Conservation (phyloP, 257 asterid species). For the Schizonepeta tenuifolia region DNA sequence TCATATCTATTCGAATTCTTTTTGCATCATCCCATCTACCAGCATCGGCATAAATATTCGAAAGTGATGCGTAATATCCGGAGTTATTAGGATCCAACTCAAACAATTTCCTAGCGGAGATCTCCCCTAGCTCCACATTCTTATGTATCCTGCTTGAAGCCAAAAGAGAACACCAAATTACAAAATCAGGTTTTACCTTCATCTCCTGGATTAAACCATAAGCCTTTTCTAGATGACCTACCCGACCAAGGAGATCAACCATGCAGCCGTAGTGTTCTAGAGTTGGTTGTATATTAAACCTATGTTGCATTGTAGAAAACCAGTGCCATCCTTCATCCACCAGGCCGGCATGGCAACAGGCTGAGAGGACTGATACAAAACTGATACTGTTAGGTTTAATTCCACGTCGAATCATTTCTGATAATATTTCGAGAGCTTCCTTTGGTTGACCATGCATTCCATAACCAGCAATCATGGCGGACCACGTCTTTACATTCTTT, state of each 20-base stretch:
- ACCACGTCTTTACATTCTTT: constrained; percentile 89
- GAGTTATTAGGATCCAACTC: constrained; percentile 79
- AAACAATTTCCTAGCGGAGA: constrained; percentile 70
- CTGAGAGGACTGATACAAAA: constrained; percentile 84
- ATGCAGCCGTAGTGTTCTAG: constrained; percentile 93
- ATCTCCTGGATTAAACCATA: constrained; percentile 71
- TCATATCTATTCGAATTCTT: constrained; percentile 67
- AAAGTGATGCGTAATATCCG: constrained; percentile 79
- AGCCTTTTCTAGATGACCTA: constrained; percentile 76
- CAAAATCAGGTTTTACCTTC: constrained; percentile 75
- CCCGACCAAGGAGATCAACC: constrained; percentile 95
- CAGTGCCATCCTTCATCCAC: constrained; percentile 94
- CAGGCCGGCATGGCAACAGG: constrained; percentile 93
- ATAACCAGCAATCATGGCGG: constrained; percentile 93
- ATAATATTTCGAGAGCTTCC: constrained; percentile 76
- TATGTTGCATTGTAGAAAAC: constrained; percentile 80
- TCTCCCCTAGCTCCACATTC: constrained; percentile 84
- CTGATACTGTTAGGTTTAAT: constrained; percentile 76
- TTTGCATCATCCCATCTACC: constrained; percentile 93
- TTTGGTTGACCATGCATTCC: constrained; percentile 94
- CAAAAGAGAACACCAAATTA: constrained; percentile 89
- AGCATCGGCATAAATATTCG: constrained; percentile 86
- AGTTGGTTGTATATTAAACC: constrained; percentile 64
- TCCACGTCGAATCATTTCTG: constrained; percentile 68
- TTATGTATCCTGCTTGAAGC: constrained; percentile 87